Base-by-base conservation (phyloP, 257 asterid species). In the Fraxinus quadrangulata region DNA sequence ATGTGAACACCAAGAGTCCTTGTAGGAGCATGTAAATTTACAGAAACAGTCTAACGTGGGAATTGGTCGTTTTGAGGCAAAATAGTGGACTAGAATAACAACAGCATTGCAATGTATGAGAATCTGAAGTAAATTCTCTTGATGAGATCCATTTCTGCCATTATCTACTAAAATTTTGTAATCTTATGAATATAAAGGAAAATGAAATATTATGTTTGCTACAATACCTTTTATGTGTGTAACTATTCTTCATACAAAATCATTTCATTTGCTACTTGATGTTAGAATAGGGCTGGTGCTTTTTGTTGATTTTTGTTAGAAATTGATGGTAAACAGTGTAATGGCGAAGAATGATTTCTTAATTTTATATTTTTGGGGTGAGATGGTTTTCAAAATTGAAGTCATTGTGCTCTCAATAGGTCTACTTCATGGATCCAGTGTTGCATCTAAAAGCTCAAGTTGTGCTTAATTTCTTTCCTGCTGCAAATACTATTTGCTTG, bases 61-160 rank as follows among this genome's bases (percentile, higher is more conserved):
- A 67, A 49, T 39, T 23, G 77, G 37, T 80, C 34, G 31, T 80
- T 12, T 39, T 21, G 70, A 75, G 34, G 65, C 65, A 17, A 73
- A 39, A n/a, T 33, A 6, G 17, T 51, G 61, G 23, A 9, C 74
- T 8, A 54, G 65, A 54, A 54, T 54, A 54, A 65, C 21, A 66
- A 66, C 33, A 45, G 7, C 61, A 17, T 6, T 33, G 77, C 72
- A 56, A 34, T 24, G 7, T 72, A 21, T 30, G 65, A 45, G 59
- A 30, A 71, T 36, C 9, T 26, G 23, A 9, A 72, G 65, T 23
- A 66, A 63, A 75, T 63, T 47, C 67, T 34, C 67, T 70, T 7
- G 36, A 24, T 31, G 74, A 66, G 28, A 73, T 74, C 67, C 4
- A 21, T 63, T 28, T 77, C 65, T 69, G 36, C 26, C n/a, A 30